Base-by-base conservation (phyloP, 208 protist species). In the Naegleria fowleri region DNA sequence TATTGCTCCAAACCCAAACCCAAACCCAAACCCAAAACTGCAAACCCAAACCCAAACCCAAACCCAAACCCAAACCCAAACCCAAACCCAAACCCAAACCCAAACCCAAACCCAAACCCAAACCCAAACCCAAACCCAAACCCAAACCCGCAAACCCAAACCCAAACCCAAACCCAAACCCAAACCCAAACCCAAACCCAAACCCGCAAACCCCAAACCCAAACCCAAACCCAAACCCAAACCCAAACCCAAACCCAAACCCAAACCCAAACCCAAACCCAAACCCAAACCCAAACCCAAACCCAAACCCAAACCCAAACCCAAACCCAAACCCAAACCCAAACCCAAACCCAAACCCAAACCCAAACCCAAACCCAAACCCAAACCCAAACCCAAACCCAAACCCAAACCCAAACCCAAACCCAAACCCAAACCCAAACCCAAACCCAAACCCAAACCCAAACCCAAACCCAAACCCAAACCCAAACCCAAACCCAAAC, bases 1-100 rank as follows among this genome's bases (percentile, higher is more conserved):
- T n/a, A n/a, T n/a, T n/a, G n/a, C n/a, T n/a, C 89, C 55, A 90
- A 83, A 86, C 89, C 67, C 43, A 86, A 83, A 86, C 89, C 67
- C 55, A 84, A 83, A 86, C 89, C 55, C 55, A 86, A 83, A 86
- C 89, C 89, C 55, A 59, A 59, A 83, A 9, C 88, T 52, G 87
- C 88, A 90, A 59, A 76, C 84, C 89, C 89, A 90, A 90, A 83
- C 84, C 89, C 89, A 90, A 90, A 76, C 84, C 89, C 89, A 90
- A 86, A 83, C 84, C 89, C 67, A 90, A 84, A 83, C 48, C 89
- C 84, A 55, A 86, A 83, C 84, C 89, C 89, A 55, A 86, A 76
- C 84, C 89, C 88, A 90, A 90, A 83, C 83, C 52, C 88, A 90
- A 90, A 83, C 83, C 52, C 88, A 90, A 90, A 83, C 83, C 52